Base-by-base conservation (phyloP, 148 eudicot genomes). In the Camellia japonica region DNA sequence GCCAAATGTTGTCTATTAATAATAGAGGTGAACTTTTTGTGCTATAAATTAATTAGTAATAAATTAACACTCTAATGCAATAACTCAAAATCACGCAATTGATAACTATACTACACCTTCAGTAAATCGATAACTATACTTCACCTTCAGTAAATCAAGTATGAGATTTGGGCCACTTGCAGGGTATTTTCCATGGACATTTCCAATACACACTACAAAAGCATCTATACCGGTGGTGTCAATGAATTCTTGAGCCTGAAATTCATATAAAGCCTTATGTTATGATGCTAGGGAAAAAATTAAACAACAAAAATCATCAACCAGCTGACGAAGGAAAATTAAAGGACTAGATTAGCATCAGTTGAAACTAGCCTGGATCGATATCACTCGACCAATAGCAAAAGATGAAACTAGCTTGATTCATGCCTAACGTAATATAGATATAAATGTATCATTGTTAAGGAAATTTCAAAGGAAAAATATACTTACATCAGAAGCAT, bases 101-200 rank as follows among this genome's bases (percentile, higher is more conserved):
- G 20, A 46, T 23, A 67, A n/a, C 14, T 43, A 62, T 51, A 76
- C 77, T 55, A 38, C 42, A 94, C 99, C 99, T 97, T 84, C 1
- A 97, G 99, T 88, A 30, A 30, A 30, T 30, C 38, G 38, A 1
- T 30, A 30, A 30, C 38, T 30, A 30, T 30, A 30, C 38, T 30
- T 30, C 38, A 30, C 38, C 38, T 30, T 30, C 1, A 30, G 38
- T 30, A 97, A 91, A 89, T 94, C 97, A 80, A 97, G 94, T 85
- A 83, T 90, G 69, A 97, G 93, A 79, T 92, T 87, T 74, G 97
- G 98, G 72, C 99, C 99, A 86, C 83, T 90, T 74, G 92, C 87
- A 78, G 99, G 99, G 79, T 97, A 97, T 84, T 91, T 94, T 65
- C 99, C 99, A 78, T 97, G 99, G 83, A 97, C 98, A 84, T 97